Conservation (phyloP, 768 basidiomycete species). For the Boletellus sp. region DNA sequence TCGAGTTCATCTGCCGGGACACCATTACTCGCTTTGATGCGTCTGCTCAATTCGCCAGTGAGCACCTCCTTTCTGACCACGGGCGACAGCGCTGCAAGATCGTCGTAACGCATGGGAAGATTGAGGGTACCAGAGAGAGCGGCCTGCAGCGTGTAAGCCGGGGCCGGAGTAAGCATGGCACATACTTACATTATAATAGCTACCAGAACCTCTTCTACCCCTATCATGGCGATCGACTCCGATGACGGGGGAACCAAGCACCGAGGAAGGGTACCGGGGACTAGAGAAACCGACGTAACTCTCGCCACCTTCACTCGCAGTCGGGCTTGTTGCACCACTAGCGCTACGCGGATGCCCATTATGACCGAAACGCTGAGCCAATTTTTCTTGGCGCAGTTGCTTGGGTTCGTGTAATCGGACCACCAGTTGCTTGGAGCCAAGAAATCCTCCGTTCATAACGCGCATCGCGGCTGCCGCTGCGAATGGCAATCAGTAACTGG, state of each 20-base stretch:
- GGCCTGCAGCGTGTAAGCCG: slow-evolving; percentile 45
- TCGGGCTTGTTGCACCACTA: slow-evolving; percentile 83
- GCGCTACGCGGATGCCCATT: slow-evolving; percentile 78
- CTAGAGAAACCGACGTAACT: slow-evolving; percentile 72
- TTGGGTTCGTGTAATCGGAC: slow-evolving; percentile 91
- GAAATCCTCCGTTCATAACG: slow-evolving; percentile 70
- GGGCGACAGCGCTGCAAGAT: slow-evolving; percentile 75
- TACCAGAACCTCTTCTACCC: slow-evolving; percentile 75
- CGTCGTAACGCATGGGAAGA: slow-evolving; percentile 84
- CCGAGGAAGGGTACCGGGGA: slow-evolving; percentile 52
- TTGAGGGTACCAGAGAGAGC: slow-evolving; percentile 77
- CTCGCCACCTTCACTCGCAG: slow-evolving; percentile 78
- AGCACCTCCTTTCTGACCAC: slow-evolving; percentile 86
- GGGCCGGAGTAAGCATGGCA: neutral
- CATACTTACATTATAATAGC: slow-evolving; percentile 72
- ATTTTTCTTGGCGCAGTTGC: slow-evolving; percentile 84
- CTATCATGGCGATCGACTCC: slow-evolving; percentile 57
- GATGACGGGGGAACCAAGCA: slow-evolving; percentile 55
- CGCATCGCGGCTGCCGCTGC: slow-evolving; percentile 71
- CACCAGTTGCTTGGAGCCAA: slow-evolving; percentile 76
- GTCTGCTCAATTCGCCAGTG: slow-evolving; percentile 76
- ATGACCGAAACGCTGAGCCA: slow-evolving; percentile 76
- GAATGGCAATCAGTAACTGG: slow-evolving; percentile 5
- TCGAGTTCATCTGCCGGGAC: slow-evolving; percentile 58
- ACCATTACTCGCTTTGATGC: slow-evolving; percentile 55